These are phyloP conservation scores for Paecilomyces sp. DNA, from an alignment of 2,329 filamentous ascomycete genomes.

Conservation along the genomic window DNA sequence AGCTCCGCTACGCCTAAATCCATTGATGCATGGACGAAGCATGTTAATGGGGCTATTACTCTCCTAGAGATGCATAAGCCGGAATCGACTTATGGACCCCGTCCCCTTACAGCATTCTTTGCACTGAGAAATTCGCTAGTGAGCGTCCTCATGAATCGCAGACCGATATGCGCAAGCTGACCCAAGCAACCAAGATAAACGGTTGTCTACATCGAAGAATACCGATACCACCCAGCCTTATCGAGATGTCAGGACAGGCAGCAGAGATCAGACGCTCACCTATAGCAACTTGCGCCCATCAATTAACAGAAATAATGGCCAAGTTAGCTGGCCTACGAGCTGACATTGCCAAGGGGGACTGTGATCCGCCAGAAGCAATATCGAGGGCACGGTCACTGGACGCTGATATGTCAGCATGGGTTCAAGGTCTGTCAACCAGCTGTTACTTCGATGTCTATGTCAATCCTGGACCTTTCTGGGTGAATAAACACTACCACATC, in stretches of 20 bases:
- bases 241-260: constrained; percentile 22
- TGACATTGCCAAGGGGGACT: constrained; percentile 14
- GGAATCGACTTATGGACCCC: constrained; percentile 33
- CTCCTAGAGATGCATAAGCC: constrained; percentile 44
- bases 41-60: constrained; percentile 54
- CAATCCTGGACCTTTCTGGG: not conserved
- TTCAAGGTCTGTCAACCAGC: not conserved
- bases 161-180: constrained; percentile 4
- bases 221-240: constrained; percentile 22
- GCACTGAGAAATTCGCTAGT: constrained; percentile 54
- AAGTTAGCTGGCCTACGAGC: constrained; percentile 25
- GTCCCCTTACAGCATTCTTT: constrained; percentile 44
- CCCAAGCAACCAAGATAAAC: constrained; percentile 18
- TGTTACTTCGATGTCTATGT: not conserved
- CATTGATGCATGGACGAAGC: constrained; percentile 48
- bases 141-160: constrained; percentile 8
- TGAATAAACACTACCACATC: not conserved
- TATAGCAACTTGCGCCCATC: constrained; percentile 17
- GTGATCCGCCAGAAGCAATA: not conserved
- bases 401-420: not conserved
- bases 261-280: constrained; percentile 18
- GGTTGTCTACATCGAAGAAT: constrained; percentile 27
- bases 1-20: constrained; percentile 38
- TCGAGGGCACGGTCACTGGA: not conserved
- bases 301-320: constrained; percentile 21